Evolutionary conservation across 108 stramenopile species (phyloP).

Genomic region (Poteriospumella lacustris): DNA sequence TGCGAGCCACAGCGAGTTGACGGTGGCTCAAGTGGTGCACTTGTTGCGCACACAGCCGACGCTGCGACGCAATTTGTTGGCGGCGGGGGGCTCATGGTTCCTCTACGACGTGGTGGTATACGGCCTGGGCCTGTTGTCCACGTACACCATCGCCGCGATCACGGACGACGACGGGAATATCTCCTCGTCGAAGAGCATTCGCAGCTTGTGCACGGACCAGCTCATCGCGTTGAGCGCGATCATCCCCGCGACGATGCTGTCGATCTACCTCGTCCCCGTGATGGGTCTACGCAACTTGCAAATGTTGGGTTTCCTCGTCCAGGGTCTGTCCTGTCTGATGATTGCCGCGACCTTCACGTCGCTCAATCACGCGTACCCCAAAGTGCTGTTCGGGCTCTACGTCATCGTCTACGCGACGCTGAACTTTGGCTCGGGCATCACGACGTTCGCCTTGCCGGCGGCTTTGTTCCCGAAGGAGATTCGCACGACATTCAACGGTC

Average conservation of each 20-base stretch:
- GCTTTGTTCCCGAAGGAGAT: constrained; percentile 12
- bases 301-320: not conserved
- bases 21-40: not conserved
- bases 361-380: not conserved
- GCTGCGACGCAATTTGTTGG: no score
- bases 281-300: not conserved
- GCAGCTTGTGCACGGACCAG: not conserved
- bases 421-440: not conserved
- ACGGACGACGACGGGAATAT: not conserved
- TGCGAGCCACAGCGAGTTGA: not conserved
- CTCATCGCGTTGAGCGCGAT: not conserved
- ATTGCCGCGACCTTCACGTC: not conserved
- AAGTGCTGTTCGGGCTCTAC: not conserved
- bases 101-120: not conserved
- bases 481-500: constrained; percentile 1
- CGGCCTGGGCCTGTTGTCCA: not conserved
- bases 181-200: not conserved
- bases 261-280: not conserved
- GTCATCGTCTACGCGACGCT: not conserved
- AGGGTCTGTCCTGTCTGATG: not conserved
- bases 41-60: no score
- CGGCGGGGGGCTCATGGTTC: constrained; percentile 3
- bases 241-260: not conserved
- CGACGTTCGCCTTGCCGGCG: not conserved
- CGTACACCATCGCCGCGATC: not conserved